Evolutionary conservation across 176 grass and related monocot genomes (phyloP).

Genomic region (Olyra latifolia): DNA sequence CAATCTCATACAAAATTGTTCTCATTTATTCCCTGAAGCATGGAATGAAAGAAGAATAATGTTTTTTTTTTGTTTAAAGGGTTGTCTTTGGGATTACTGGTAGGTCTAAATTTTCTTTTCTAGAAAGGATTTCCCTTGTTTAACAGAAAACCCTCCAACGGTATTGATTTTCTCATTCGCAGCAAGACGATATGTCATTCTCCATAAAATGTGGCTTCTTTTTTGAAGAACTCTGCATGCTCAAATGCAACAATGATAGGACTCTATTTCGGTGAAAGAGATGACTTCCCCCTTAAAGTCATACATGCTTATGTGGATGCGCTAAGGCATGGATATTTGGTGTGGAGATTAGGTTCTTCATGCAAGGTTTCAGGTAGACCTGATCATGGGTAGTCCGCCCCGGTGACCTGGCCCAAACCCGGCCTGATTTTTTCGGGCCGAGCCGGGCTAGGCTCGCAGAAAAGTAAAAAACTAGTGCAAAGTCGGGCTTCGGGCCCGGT

Average conservation of each 20-base stretch:
- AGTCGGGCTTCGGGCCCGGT: too few relatives aligned
- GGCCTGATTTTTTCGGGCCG: too few relatives aligned
- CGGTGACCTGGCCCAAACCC: too few relatives aligned
- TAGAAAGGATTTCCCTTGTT: conserved; percentile 93
- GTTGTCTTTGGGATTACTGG: background rate
- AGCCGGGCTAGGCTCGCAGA: too few relatives aligned
- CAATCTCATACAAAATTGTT: too few relatives aligned
- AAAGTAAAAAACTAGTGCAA: too few relatives aligned
- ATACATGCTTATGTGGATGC: conserved; percentile 99
- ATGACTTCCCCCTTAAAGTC: conserved; percentile 88
- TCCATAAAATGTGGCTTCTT: conserved; percentile 76
- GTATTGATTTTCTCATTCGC: conserved; percentile 91
- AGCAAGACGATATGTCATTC: conserved; percentile 75
- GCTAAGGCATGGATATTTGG: conserved; percentile 90
- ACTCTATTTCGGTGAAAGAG: conserved; percentile 94
- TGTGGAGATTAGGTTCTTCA: conserved; percentile 88
- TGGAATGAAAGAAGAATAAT: too few relatives aligned
- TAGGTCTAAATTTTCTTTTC: conserved; percentile 33
- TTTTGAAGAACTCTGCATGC: conserved; percentile 73
- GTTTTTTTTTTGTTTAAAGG: background rate
- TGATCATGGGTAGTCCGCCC: too few relatives aligned
- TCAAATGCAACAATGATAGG: conserved; percentile 88
- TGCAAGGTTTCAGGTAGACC: conserved; percentile 96
- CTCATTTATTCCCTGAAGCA: too few relatives aligned
- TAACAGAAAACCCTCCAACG: conserved; percentile 95